Conservation (phyloP, 495 filamentous ascomycete species). For the Corynascus novoguineensis region DNA sequence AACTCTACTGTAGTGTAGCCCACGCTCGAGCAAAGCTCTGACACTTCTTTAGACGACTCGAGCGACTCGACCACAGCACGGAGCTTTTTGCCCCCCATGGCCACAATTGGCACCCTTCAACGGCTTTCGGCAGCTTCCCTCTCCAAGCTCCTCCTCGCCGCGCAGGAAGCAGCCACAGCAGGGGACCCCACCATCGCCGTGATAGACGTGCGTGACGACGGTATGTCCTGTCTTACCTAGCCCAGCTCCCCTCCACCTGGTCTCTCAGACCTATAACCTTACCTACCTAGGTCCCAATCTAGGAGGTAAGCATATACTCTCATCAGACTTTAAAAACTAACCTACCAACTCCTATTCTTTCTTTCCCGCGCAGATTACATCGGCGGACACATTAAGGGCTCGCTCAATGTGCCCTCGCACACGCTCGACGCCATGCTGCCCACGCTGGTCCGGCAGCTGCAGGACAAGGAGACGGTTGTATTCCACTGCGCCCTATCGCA, state of each 20-base stretch:
- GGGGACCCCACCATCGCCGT: constrained; percentile 52
- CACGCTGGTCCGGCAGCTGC: constrained; percentile 70
- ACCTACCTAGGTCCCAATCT: background rate
- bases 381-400: constrained; percentile 81
- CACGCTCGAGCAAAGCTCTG: no score
- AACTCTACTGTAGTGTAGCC: no score
- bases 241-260: background rate
- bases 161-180: constrained; percentile 15
- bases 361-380: constrained; percentile 67
- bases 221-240: constrained; percentile 43
- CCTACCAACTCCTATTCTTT: background rate
- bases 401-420: constrained; percentile 67
- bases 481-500: constrained; percentile 97
- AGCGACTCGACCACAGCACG: no score
- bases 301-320: no score
- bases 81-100: no score
- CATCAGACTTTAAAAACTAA: no score
- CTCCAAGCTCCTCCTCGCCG: constrained; percentile 46
- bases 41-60: no score
- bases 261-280: background rate
- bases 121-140: constrained; percentile 61
- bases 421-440: constrained; percentile 71
- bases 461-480: constrained; percentile 74
- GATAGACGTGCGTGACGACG: constrained; percentile 84
- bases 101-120: constrained; percentile 54